Evolutionary conservation across 2,329 filamentous ascomycete genomes (phyloP).

Genomic region (Sclerotinia spermophila): DNA sequence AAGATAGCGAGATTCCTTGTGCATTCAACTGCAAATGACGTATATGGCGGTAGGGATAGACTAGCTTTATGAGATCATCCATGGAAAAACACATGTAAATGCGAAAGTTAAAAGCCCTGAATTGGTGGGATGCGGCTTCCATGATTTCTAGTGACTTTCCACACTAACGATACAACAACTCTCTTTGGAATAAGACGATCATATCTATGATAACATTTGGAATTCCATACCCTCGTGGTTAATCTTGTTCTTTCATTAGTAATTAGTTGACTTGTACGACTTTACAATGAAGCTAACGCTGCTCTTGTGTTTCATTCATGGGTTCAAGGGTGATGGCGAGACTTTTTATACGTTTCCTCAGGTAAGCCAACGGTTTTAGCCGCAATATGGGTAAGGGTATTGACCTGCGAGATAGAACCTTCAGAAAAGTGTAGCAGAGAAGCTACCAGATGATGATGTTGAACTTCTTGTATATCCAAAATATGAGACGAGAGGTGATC

Average conservation of each 20-base stretch:
- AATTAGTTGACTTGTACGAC: neutral
- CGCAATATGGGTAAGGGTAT: neutral
- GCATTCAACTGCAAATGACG: constrained; percentile 2
- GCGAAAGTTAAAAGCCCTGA: constrained; percentile 4
- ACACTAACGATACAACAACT: neutral
- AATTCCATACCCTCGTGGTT: neutral
- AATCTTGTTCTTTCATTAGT: neutral
- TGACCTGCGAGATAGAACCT: constrained; percentile 46
- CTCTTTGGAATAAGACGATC: neutral
- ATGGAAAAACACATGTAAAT: neutral
- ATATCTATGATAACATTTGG: constrained; percentile 1
- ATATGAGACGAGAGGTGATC: constrained; percentile 69
- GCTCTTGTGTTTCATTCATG: constrained; percentile 70
- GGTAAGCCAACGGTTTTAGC: constrained; percentile 30
- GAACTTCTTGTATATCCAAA: constrained; percentile 64
- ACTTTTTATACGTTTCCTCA: constrained; percentile 66
- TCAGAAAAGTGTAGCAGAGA: constrained; percentile 52
- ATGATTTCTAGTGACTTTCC: neutral
- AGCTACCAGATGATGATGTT: constrained; percentile 58
- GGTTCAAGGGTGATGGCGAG: constrained; percentile 66
- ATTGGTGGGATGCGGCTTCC: neutral
- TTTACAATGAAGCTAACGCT: constrained; percentile 53
- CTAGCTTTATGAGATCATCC: constrained; percentile 6
- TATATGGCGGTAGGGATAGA: neutral
- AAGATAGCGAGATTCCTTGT: neutral